Conservation (phyloP, 371 early-diverging fungal genomes). For the Circinella umbellata region DNA sequence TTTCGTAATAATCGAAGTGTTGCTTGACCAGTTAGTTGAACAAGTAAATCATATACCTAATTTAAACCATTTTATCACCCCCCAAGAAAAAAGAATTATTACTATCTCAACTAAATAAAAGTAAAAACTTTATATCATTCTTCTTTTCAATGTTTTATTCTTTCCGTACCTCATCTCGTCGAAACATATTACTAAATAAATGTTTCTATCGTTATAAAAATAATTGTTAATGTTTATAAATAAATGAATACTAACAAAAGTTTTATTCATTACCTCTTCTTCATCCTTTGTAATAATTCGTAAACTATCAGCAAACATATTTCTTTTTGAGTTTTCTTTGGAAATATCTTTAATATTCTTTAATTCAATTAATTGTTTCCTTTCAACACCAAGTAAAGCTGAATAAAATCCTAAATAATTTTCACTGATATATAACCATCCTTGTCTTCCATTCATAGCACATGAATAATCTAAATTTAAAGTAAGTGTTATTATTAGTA, state of each 20-base stretch:
- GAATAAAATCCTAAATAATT: slow-evolving; percentile 94
- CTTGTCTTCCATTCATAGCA: slow-evolving; percentile 87
- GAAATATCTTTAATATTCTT: slow-evolving; percentile 88
- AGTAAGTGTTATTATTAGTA: background rate
- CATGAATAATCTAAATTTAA: slow-evolving; percentile 84
- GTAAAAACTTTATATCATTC: too few relatives aligned
- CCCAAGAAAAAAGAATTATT: too few relatives aligned
- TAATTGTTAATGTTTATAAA: background rate
- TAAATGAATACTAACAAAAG: too few relatives aligned
- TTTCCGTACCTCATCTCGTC: slow-evolving; percentile 76
- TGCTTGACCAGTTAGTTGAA: slow-evolving; percentile 84
- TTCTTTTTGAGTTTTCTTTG: slow-evolving; percentile 88
- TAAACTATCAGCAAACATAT: slow-evolving; percentile 87
- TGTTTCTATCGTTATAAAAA: slow-evolving; percentile 47
- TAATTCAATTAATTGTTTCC: slow-evolving; percentile 85
- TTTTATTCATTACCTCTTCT: slow-evolving; percentile 79
- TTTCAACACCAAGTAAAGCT: slow-evolving; percentile 90
- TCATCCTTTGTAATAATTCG: slow-evolving; percentile 79
- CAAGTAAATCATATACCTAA: slow-evolving; percentile 85
- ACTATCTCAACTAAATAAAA: too few relatives aligned
- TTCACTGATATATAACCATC: slow-evolving; percentile 96
- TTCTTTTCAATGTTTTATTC: background rate
- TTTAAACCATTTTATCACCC: background rate
- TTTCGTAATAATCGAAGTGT: slow-evolving; percentile 87
- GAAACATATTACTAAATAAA: slow-evolving; percentile 92